These are phyloP conservation scores for Plectosphaerella cucumerina DNA, from an alignment of 2,329 filamentous ascomycete genomes.

Conservation along the genomic window DNA sequence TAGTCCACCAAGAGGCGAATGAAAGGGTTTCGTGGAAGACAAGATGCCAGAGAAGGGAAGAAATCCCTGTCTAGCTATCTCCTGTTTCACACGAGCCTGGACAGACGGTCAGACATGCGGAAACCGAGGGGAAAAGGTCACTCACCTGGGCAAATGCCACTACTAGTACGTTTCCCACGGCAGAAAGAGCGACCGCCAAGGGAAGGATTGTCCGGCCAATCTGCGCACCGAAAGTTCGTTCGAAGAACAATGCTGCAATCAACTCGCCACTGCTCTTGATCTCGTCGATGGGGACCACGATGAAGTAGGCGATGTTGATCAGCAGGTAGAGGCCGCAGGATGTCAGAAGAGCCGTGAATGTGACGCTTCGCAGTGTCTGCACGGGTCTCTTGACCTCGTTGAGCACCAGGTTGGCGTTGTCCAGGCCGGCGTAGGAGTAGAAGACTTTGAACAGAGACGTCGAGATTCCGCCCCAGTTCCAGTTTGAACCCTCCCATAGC, in stretches of 20 bases:
- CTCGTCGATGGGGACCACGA: slow-evolving; percentile 63
- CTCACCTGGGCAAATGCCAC: slow-evolving; percentile 64
- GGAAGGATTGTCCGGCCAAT: slow-evolving; percentile 57
- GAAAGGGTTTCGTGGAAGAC: slow-evolving; percentile 63
- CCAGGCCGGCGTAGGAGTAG: slow-evolving; percentile 64
- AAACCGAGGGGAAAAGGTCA: not conserved
- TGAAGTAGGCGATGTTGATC: slow-evolving; percentile 58
- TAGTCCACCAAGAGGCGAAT: slow-evolving; percentile 63
- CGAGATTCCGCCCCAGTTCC: slow-evolving; percentile 65
- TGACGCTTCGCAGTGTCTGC: slow-evolving; percentile 59
- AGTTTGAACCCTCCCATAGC: slow-evolving; percentile 61
- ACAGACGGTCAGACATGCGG: slow-evolving; percentile 9
- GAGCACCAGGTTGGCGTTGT: slow-evolving; percentile 66
- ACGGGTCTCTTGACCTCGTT: slow-evolving; percentile 69
- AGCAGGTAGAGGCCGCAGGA: slow-evolving; percentile 63
- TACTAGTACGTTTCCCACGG: slow-evolving; percentile 69
- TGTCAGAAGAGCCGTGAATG: slow-evolving; percentile 54
- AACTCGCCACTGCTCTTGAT: slow-evolving; percentile 64
- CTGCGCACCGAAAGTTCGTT: slow-evolving; percentile 55
- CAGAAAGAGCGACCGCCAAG: slow-evolving; percentile 62
- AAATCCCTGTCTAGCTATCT: slow-evolving; percentile 68
- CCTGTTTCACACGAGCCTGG: slow-evolving; percentile 65
- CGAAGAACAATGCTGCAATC: slow-evolving; percentile 65
- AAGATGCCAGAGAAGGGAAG: slow-evolving; percentile 58
- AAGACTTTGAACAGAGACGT: slow-evolving; percentile 66